Percentiles rank a stretch among this genome's conserved stretches.
phyloP scores from a whole-genome alignment of 169 alveolate species.

The Plasmodium gonderi region DNA sequence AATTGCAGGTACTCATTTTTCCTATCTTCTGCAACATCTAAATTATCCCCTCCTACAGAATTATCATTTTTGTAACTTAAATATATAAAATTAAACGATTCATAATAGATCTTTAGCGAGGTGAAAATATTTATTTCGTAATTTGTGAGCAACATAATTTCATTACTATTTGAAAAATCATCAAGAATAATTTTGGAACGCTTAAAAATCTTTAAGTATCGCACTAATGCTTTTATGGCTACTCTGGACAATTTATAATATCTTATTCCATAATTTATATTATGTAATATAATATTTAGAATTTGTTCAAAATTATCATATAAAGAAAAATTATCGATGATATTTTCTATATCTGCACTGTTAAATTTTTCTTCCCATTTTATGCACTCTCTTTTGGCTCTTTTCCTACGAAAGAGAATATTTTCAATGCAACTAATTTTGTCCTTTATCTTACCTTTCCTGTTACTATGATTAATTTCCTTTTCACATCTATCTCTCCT shows the following conservation, averaged over 20 bases:
- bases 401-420: background rate
- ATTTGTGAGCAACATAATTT: constrained; percentile 48
- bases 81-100: constrained; percentile 56
- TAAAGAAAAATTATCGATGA: constrained; percentile 40
- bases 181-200: constrained; percentile 63
- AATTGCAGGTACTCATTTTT: constrained; percentile 13
- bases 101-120: constrained; percentile 55
- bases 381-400: background rate
- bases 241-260: constrained; percentile 33
- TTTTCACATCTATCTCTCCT: background rate
- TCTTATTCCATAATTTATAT: constrained; percentile 53
- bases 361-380: background rate
- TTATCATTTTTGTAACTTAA: constrained; percentile 20
- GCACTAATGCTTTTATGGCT: constrained; percentile 43
- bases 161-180: constrained; percentile 40
- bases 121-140: constrained; percentile 73
- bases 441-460: background rate
- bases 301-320: constrained; percentile 54
- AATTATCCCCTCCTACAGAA: background rate
- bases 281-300: constrained; percentile 38
- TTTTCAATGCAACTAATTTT: constrained; percentile 25
- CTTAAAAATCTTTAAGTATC: constrained; percentile 38
- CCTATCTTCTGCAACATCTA: background rate
- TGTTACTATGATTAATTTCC: background rate
- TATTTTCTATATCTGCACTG: background rate